These are phyloP conservation scores for Mesembryanthemum crystallinum DNA, from an alignment of 148 eudicot species.

Conservation along the genomic window DNA sequence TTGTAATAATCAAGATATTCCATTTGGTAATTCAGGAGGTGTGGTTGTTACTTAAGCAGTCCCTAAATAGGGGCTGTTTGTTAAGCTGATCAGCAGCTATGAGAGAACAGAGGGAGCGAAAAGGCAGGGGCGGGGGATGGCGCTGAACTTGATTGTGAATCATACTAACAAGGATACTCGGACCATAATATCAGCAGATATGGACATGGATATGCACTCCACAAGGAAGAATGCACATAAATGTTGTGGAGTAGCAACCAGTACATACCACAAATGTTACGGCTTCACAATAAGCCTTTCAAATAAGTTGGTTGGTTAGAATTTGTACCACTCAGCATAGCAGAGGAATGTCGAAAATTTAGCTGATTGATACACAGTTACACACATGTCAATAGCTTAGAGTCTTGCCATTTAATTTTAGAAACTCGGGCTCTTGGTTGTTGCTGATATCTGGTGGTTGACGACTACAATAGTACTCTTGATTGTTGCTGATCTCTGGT, in stretches of 20 bases:
- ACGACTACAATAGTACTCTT: too few species aligned
- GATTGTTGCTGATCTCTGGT: not conserved
- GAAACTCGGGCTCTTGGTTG: too few species aligned
- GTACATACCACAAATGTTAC: not conserved
- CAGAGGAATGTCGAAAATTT: not conserved
- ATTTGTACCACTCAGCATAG: conserved; percentile 11
- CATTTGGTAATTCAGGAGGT: too few species aligned
- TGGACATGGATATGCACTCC: not conserved
- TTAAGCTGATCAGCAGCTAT: too few species aligned
- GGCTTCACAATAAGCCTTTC: not conserved
- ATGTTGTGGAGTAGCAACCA: not conserved
- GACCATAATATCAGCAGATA: conserved; percentile 2
- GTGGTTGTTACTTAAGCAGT: too few species aligned
- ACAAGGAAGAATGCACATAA: not conserved
- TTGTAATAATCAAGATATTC: too few species aligned
- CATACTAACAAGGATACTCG: too few species aligned
- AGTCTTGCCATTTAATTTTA: not conserved
- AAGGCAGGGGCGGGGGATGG: too few species aligned
- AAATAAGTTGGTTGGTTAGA: not conserved
- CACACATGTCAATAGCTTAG: not conserved
- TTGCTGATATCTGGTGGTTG: too few species aligned
- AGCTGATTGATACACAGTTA: conserved; percentile 12
- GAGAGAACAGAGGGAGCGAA: too few species aligned
- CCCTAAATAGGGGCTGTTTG: too few species aligned
- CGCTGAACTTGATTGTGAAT: too few species aligned